These are phyloP conservation scores for Penicillium sp. DNA, from an alignment of 2,329 filamentous ascomycete species.

Conservation along the genomic window DNA sequence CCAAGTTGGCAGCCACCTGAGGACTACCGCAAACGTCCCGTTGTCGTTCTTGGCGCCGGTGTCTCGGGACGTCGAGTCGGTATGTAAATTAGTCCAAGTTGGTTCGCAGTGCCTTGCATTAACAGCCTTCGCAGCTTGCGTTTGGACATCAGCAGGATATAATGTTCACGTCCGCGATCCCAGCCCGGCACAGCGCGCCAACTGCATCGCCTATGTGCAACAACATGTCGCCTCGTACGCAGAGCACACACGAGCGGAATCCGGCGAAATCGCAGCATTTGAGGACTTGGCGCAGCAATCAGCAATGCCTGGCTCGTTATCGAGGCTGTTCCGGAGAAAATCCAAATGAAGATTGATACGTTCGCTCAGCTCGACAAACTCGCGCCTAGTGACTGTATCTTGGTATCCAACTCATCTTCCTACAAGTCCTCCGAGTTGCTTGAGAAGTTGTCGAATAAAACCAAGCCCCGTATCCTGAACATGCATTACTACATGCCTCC, in stretches of 20 bases:
- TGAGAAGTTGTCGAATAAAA: conserved; percentile 5
- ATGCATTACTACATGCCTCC: conserved; percentile 60
- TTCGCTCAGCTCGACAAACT: neutral
- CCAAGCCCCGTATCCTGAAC: conserved; percentile 52
- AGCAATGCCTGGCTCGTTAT: neutral
- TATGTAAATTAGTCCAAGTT: conserved; percentile 11
- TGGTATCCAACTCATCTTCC: neutral
- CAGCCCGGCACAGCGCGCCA: conserved; percentile 36
- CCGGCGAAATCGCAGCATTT: neutral
- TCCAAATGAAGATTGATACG: neutral
- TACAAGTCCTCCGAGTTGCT: neutral
- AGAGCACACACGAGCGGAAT: conserved; percentile 16
- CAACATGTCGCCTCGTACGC: conserved; percentile 41
- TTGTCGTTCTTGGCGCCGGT: conserved; percentile 48
- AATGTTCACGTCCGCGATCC: conserved; percentile 36
- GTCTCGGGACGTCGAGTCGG: conserved; percentile 49
- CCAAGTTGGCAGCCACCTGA: conserved; percentile 30
- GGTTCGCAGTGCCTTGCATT: neutral
- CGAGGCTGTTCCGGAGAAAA: neutral
- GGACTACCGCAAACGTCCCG: conserved; percentile 42
- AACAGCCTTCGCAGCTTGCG: conserved; percentile 26
- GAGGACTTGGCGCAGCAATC: neutral
- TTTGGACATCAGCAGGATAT: conserved; percentile 42
- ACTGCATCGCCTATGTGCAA: conserved; percentile 39
- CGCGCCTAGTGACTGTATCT: neutral